phyloP scores from a whole-genome alignment of 1,139 yeast species.

The Candida sanyaensis region DNA sequence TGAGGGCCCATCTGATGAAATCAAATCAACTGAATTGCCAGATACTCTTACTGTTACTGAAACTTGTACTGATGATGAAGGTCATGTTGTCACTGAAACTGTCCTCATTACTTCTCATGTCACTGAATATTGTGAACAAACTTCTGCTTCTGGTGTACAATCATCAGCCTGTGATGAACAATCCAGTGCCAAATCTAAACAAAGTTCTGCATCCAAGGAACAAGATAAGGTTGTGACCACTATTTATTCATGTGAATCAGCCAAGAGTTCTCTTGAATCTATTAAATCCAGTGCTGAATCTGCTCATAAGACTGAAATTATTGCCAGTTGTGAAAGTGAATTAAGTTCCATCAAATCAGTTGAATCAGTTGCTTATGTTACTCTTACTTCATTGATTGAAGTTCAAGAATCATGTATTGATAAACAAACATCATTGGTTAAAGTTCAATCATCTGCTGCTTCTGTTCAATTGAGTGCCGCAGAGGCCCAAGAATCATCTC shows the following conservation, averaged over 20 bases:
- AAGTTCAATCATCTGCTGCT: conserved; percentile 12
- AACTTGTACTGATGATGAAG: conserved; percentile 5
- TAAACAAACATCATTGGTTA: conserved; percentile 8
- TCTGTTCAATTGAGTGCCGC: conserved; percentile 12
- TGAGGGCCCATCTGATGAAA: too few relatives aligned
- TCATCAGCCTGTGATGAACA: conserved; percentile 8
- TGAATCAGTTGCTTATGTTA: conserved; percentile 9
- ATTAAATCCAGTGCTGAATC: conserved; percentile 11
- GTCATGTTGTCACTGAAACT: conserved; percentile 4
- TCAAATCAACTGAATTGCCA: conserved; percentile 5
- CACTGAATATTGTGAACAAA: conserved; percentile 9
- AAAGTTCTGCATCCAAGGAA: conserved; percentile 9
- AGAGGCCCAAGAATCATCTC: conserved; percentile 7
- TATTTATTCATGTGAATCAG: conserved; percentile 15
- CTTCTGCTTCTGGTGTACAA: conserved; percentile 9
- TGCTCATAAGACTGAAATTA: conserved; percentile 10
- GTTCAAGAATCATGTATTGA: conserved; percentile 9
- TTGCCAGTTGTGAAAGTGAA: conserved; percentile 10
- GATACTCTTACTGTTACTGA: conserved; percentile 3
- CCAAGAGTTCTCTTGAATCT: conserved; percentile 12
- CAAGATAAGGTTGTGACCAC: conserved; percentile 9
- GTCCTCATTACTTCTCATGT: conserved; percentile 6
- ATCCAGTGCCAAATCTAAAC: conserved; percentile 9
- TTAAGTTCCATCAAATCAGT: conserved; percentile 7
- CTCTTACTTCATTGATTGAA: conserved; percentile 7